Evolutionary conservation across 208 protist genomes (phyloP), one percentile per base, ranked within the genome.

Genomic region (Trypanosoma melophagium): DNA sequence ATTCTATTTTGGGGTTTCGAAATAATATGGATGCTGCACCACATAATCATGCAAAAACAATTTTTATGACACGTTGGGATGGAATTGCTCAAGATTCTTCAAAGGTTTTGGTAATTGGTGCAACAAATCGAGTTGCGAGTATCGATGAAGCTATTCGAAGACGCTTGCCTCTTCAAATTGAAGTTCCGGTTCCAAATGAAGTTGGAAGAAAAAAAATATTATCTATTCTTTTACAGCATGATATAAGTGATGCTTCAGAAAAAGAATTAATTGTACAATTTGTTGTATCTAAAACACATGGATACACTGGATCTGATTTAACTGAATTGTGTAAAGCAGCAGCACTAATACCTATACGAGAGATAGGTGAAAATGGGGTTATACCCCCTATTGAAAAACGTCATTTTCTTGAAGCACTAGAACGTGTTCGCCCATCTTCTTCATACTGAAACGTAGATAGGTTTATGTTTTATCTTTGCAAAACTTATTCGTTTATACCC

Each of bases 301-400:
- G 79, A 24, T 98, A 95, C 63, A 96, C 92, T 24, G 97, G 97
- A 35, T 96, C 93, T 24, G 97, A 98, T 67, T 70, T 98, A 14
- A 84, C 79, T 24, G 96, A 97, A 72, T 77, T 98, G 56, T 97
- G 93, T 82, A 97, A 98, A 66, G 84, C 84, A 12, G 87, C 86
- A 1, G 86, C 82, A 1, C 60, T 94, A 51, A 84, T 93, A 70
- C 86, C 87, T 21, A 24, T 96, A 53, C 66, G 83, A 19, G 87
- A 93, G 66, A 74, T 93, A 65, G 47, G 79, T 42, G 47, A 67
- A 17, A 35, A 38, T 38, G 45, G 31, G 1, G 60, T 55, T n/a
- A 13, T 95, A 19, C 89, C 89, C 8, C 74, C 76, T 10, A 74
- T 95, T 21, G 84, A 65, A 10, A 66, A 76, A 56, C 70, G 75